Evolutionary conservation across 2,329 filamentous ascomycete species (phyloP).

Genomic region (Helotiales sp.): DNA sequence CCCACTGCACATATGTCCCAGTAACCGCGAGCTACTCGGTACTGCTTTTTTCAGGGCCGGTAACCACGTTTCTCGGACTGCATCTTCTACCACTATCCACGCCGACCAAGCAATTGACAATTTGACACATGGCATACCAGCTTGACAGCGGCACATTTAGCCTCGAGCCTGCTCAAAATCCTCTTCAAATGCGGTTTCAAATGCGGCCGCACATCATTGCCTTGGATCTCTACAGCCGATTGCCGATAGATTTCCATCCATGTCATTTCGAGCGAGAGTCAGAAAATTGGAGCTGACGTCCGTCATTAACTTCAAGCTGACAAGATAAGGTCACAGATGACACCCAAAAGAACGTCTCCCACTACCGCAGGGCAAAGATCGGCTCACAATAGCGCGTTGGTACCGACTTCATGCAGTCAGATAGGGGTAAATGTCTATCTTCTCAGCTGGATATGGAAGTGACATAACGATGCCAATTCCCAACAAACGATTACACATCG

Average conservation of each 20-base stretch:
- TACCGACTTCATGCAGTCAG: not conserved
- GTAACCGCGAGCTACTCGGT: not conserved
- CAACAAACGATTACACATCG: not conserved
- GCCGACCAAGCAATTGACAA: no score
- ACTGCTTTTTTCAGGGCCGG: not conserved
- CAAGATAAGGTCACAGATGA: not conserved
- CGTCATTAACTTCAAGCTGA: not conserved
- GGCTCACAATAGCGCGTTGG: not conserved
- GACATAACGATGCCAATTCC: not conserved
- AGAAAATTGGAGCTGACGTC: not conserved
- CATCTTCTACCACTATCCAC: not conserved
- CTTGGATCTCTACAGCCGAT: not conserved
- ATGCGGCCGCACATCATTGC: not conserved
- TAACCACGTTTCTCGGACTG: not conserved
- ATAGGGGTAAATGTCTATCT: not conserved
- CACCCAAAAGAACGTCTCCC: not conserved
- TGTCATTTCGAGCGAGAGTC: not conserved
- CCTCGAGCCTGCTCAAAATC: no score
- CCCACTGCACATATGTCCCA: not conserved
- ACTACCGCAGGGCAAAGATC: not conserved
- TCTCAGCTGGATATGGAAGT: not conserved
- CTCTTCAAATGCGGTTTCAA: no score
- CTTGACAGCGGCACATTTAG: not conserved
- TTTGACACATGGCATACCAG: no score
- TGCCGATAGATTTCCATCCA: not conserved